phyloP scores from a whole-genome alignment of 2,329 filamentous ascomycete species.

The Colletotrichum sp. region DNA sequence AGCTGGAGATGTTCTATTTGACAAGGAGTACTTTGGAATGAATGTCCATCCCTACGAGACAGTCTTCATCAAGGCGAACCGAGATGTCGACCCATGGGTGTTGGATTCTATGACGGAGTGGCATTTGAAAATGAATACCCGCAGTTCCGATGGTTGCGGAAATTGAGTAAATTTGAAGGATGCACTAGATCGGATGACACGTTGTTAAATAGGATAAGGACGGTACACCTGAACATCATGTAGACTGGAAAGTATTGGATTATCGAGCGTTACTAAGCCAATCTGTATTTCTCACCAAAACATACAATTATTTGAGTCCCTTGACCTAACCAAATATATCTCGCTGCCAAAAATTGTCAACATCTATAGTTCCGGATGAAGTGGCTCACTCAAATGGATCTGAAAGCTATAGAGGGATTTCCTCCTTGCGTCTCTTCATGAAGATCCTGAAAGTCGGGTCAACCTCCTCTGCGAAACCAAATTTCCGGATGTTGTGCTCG shows the following conservation, averaged over 20 bases:
- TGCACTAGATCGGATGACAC: not conserved
- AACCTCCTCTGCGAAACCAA: not conserved
- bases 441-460: not conserved
- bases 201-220: not conserved
- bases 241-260: not conserved
- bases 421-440: not conserved
- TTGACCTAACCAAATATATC: not conserved
- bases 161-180: not conserved
- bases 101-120: conserved; percentile 32
- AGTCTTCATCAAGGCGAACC: conserved; percentile 38
- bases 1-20: conserved; percentile 27
- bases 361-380: not conserved
- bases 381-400: not conserved
- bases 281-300: not conserved
- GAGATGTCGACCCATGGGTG: conserved; percentile 28
- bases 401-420: not conserved
- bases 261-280: not conserved
- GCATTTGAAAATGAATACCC: conserved; percentile 26
- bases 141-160: conserved; percentile 28
- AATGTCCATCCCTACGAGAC: conserved; percentile 42
- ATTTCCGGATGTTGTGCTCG: not conserved
- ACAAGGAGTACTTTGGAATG: conserved; percentile 33
- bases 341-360: not conserved
- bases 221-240: not conserved
- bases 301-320: not conserved